A percentile compares a stretch with the other conserved stretches of the same genome.
These are phyloP conservation scores for Bacterosira constricta DNA, from an alignment of 108 stramenopile genomes.

Conservation along the genomic window DNA sequence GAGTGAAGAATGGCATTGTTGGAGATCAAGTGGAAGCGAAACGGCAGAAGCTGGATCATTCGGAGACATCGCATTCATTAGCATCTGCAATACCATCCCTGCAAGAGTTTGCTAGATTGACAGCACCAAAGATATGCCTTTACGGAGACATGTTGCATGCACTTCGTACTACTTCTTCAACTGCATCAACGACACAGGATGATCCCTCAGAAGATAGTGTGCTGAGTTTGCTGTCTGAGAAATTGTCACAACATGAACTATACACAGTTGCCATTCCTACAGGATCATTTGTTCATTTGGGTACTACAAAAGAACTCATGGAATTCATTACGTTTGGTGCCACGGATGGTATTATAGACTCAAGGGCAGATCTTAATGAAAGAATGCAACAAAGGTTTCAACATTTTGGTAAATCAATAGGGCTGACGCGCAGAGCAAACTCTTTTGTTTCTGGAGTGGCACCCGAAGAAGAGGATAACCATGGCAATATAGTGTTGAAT, in stretches of 20 bases:
- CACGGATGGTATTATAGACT: too few relatives aligned
- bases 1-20: not conserved
- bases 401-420: conserved; percentile 26
- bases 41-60: not conserved
- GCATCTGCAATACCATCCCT: conserved; percentile 10
- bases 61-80: not conserved
- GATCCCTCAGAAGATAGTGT: not conserved
- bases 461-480: not conserved
- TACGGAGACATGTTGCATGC: conserved; percentile 42
- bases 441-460: conserved; percentile 16
- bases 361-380: not conserved
- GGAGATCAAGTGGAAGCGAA: not conserved
- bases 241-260: conserved; percentile 46
- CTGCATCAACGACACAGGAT: not conserved
- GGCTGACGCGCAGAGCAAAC: conserved; percentile 8
- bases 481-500: conserved; percentile 16
- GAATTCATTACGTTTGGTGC: conserved; percentile 57
- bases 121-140: conserved; percentile 28
- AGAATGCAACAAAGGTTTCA: not conserved
- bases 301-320: conserved; percentile 73
- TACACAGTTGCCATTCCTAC: conserved; percentile 47
- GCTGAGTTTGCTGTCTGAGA: conserved; percentile 14
- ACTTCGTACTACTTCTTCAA: conserved; percentile 28
- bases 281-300: conserved; percentile 75
- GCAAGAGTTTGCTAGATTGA: conserved; percentile 40